A percentile compares a stretch with the other conserved stretches of the same genome.
phyloP scores from a whole-genome alignment of 495 filamentous ascomycete species.

The Xylaria palmicola region DNA sequence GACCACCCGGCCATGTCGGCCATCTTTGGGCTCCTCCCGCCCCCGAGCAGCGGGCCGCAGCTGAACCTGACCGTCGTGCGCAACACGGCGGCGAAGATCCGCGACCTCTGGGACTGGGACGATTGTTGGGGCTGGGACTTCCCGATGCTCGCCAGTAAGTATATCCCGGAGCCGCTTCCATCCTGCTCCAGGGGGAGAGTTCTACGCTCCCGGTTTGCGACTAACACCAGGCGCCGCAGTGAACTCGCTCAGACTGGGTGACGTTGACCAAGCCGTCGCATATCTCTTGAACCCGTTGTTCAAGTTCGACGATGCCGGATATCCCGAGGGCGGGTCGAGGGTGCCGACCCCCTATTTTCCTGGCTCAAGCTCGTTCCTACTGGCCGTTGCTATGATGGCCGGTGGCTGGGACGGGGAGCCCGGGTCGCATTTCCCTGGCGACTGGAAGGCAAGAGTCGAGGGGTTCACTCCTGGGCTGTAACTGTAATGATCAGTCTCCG shows the following conservation, averaged over 20 bases:
- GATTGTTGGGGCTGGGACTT: constrained; percentile 56
- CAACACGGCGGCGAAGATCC: constrained; percentile 46
- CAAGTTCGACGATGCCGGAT: constrained; percentile 52
- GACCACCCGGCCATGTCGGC: constrained; percentile 54
- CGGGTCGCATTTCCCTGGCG: constrained; percentile 43
- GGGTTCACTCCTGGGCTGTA: constrained; percentile 42
- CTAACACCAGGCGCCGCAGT: constrained; percentile 16
- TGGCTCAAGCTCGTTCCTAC: constrained; percentile 43
- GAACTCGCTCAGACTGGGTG: constrained; percentile 48
- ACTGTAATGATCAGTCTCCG: not conserved
- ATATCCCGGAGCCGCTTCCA: not conserved
- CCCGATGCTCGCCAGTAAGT: constrained; percentile 47
- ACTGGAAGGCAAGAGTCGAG: constrained; percentile 47
- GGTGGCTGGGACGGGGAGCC: constrained; percentile 51
- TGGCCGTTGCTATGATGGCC: constrained; percentile 56
- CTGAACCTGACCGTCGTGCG: constrained; percentile 40
- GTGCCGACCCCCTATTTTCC: constrained; percentile 60
- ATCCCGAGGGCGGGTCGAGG: constrained; percentile 48
- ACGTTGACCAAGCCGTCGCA: constrained; percentile 44
- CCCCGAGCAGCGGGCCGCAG: constrained; percentile 34
- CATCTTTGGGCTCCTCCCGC: constrained; percentile 50
- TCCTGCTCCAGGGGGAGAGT: not conserved
- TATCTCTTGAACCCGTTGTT: constrained; percentile 50
- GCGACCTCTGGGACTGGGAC: constrained; percentile 45
- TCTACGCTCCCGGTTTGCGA: no score